Conservation (phyloP, 2,329 filamentous ascomycete species). For the Neonectria coccinea region DNA sequence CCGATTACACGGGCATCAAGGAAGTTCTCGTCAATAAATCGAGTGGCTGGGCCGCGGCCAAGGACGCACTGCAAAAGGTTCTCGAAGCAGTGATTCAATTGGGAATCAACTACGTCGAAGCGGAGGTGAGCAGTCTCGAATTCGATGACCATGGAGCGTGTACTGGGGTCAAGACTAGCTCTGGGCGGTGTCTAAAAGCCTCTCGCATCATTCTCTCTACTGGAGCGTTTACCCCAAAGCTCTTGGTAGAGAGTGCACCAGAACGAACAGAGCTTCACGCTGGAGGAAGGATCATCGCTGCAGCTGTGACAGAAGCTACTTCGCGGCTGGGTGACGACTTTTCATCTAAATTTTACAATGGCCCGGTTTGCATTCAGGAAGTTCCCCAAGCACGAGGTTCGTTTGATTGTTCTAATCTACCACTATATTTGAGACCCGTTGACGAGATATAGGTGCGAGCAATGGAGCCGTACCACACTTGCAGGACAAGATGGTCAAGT, state of each 20-base stretch:
- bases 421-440: background rate
- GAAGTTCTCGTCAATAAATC: constrained; percentile 5
- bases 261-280: constrained; percentile 1
- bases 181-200: background rate
- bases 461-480: background rate
- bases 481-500: background rate
- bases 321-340: background rate
- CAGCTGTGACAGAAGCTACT: constrained; percentile 2
- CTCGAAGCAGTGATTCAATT: background rate
- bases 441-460: background rate
- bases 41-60: constrained; percentile 1
- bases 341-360: background rate
- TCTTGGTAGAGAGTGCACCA: constrained; percentile 2
- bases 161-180: constrained; percentile 1
- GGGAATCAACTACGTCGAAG: background rate
- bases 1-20: constrained; percentile 5
- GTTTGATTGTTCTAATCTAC: background rate
- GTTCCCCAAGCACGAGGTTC: background rate
- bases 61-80: constrained; percentile 1
- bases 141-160: background rate
- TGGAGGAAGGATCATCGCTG: constrained; percentile 2
- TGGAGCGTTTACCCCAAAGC: constrained; percentile 6
- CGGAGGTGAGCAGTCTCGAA: background rate
- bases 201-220: constrained; percentile 3
- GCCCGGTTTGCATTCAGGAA: constrained; percentile 2